Base-by-base conservation (phyloP, 306 rosid species). In the Pterocarpus macrocarpus region DNA sequence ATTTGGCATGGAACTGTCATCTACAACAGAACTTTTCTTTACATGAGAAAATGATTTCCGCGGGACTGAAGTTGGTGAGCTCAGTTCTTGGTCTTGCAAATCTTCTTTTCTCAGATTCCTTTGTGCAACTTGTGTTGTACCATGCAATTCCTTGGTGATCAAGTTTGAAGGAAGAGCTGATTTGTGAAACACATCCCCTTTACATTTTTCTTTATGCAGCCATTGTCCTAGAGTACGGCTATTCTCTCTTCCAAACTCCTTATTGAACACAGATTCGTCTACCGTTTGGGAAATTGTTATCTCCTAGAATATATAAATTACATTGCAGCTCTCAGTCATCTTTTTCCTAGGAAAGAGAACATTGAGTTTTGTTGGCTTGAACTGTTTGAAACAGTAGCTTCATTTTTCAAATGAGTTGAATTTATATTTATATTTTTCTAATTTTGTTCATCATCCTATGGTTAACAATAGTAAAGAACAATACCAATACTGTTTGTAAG, bases 21-120 rank as follows among this genome's bases (percentile, higher is more conserved):
- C 90, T 0, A 80, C 76, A 34, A 78, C 57, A 76, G 85, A 86
- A 43, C 77, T 83, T 72, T 72, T 81, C 74, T 71, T 87, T n/a
- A 61, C 85, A 59, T 73, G 82, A 79, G 81, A 86, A 66, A 88
- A 88, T 49, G 97, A 94, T 78, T 83, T 87, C 80, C 97, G 83
- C 71, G 86, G 84, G 36, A 85, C 70, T 33, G 90, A 66, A 71
- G 64, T 61, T 36, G 82, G 62, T 55, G 88, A 62, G 69, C 76
- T 82, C 2, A 0, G 14, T 72, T 73, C 81, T 28, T 64, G 55
- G 14, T 2, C 87, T 63, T 80, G 69, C 36, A 70, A 81, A 73
- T 80, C 85, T 13, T 52, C 70, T 59, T 64, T 83, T 9, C 8
- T 43, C 47, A 43, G 47, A 43, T 43, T 43, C 47, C 47, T 43